These are phyloP conservation scores for Leccinum variicolor DNA, from an alignment of 768 basidiomycete genomes.

Conservation along the genomic window DNA sequence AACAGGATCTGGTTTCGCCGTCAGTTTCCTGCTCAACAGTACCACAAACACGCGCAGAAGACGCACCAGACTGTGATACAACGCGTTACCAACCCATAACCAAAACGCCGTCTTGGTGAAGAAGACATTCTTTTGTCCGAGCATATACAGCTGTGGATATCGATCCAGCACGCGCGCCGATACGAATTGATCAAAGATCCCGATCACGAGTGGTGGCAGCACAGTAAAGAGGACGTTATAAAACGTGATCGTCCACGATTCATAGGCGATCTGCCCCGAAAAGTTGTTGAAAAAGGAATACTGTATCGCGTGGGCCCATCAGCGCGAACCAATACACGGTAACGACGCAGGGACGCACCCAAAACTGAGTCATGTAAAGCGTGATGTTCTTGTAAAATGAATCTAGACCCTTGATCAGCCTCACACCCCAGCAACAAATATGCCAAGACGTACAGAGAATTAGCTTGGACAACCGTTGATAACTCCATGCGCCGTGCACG, in stretches of 20 bases:
- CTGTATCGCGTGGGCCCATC: slow-evolving; percentile 37
- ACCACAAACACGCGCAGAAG: not conserved
- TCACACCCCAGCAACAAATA: slow-evolving; percentile 3
- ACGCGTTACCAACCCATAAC: slow-evolving; percentile 86
- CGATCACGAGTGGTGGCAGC: slow-evolving; percentile 94
- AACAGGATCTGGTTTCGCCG: slow-evolving; percentile 62
- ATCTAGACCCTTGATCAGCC: slow-evolving; percentile 43
- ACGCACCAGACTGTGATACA: slow-evolving; percentile 85
- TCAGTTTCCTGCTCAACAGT: not conserved
- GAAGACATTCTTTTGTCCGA: slow-evolving; percentile 93
- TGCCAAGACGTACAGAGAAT: slow-evolving; percentile 74
- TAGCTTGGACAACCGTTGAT: slow-evolving; percentile 89
- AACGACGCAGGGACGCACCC: slow-evolving; percentile 52
- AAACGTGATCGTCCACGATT: slow-evolving; percentile 97
- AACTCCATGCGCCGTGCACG: slow-evolving; percentile 99
- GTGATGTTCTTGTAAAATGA: slow-evolving; percentile 99
- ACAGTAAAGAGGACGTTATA: slow-evolving; percentile 98
- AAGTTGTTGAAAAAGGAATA: slow-evolving; percentile 99
- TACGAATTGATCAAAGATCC: slow-evolving; percentile 98
- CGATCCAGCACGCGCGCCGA: slow-evolving; percentile 94
- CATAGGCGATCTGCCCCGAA: slow-evolving; percentile 97
- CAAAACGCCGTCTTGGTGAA: slow-evolving; percentile 90
- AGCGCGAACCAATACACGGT: not conserved
- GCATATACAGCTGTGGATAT: slow-evolving; percentile 93
- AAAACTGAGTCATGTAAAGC: slow-evolving; percentile 98